Evolutionary conservation across 441 rosid species (phyloP).

Genomic region (Erysimum cheiri): DNA sequence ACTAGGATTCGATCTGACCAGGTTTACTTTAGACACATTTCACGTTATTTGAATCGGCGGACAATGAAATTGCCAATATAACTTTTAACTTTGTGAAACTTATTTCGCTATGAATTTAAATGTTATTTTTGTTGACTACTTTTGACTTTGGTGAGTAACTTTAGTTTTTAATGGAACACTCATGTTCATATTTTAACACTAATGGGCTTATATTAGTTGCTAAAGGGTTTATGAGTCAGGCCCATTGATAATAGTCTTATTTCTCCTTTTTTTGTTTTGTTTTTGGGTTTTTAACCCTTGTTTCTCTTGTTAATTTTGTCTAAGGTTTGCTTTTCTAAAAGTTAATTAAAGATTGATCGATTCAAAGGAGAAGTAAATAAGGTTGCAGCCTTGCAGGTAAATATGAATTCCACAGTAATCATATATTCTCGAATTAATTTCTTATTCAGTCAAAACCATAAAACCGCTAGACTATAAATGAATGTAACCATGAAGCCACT

Average conservation of each 20-base stretch:
- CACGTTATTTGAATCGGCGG: not conserved
- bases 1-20: not conserved
- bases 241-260: conserved; percentile 3
- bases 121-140: not conserved
- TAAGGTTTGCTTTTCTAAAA: no score
- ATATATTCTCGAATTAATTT: not conserved
- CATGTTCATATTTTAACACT: not conserved
- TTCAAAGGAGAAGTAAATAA: not conserved
- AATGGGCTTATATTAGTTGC: conserved; percentile 20
- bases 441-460: not conserved
- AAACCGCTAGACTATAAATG: not conserved
- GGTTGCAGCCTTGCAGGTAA: not conserved
- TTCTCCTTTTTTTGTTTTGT: not conserved
- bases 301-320: not conserved
- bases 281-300: not conserved
- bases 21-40: conserved; percentile 6
- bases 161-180: not conserved
- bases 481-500: not conserved
- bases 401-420: not conserved
- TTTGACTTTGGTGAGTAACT: not conserved
- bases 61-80: not conserved
- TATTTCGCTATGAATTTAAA: not conserved
- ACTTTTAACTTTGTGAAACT: not conserved
- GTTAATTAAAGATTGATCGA: not conserved
- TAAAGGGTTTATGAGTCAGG: conserved; percentile 11